These are phyloP conservation scores for Melaleuca alternifolia DNA, from an alignment of 345 rosid genomes.

Conservation along the genomic window DNA sequence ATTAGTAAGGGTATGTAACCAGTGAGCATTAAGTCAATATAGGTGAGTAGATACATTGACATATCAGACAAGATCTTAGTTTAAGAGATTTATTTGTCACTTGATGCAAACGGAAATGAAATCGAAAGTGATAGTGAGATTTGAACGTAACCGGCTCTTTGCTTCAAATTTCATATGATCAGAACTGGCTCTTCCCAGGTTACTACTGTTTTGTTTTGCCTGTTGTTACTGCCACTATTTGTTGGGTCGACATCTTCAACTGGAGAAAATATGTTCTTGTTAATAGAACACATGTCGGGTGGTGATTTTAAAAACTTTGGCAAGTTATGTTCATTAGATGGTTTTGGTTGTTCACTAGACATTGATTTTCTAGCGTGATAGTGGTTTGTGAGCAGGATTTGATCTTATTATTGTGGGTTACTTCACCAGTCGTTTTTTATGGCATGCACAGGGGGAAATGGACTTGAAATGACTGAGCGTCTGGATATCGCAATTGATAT, in stretches of 20 bases:
- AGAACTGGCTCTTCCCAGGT: neutral
- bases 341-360: neutral
- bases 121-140: neutral
- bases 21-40: neutral
- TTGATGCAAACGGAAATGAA: neutral
- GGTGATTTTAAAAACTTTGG: neutral
- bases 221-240: neutral
- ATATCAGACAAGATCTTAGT: neutral
- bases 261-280: neutral
- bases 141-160: neutral
- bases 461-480: conserved; percentile 68
- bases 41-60: neutral
- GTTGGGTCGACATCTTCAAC: neutral
- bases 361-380: neutral
- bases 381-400: neutral
- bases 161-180: neutral
- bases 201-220: neutral
- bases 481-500: conserved; percentile 88
- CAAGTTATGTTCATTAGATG: neutral
- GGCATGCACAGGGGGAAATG: conserved; percentile 52
- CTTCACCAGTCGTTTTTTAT: neutral
- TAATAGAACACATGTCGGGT: neutral
- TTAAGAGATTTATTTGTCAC: neutral
- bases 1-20: neutral
- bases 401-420: neutral